A percentile compares a stretch with the other conserved stretches of the same genome.
Conservation (phyloP, 2,329 filamentous ascomycete species). For the Ampelomyces quisqualis region DNA sequence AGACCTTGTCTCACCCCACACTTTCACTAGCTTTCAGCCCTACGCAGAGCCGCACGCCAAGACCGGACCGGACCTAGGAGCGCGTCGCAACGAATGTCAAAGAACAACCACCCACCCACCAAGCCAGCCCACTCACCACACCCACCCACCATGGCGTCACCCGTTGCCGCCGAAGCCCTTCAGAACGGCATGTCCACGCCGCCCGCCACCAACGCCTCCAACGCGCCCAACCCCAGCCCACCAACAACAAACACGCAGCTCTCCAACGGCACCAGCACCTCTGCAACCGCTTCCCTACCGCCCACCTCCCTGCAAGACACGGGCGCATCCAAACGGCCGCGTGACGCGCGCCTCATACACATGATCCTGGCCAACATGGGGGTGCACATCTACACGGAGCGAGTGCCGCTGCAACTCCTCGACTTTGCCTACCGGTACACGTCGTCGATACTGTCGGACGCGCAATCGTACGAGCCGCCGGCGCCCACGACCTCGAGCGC, state of each 20-base stretch:
- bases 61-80: conserved; percentile 3
- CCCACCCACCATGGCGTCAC: conserved; percentile 40
- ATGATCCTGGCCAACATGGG: conserved; percentile 76
- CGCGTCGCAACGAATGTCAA: background rate
- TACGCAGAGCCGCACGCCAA: conserved; percentile 15
- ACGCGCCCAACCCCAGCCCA: conserved; percentile 34
- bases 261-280: conserved; percentile 20
- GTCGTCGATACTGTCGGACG: conserved; percentile 68
- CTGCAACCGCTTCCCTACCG: conserved; percentile 31
- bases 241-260: conserved; percentile 24
- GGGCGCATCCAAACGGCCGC: conserved; percentile 57
- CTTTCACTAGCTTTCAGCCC: conserved; percentile 9
- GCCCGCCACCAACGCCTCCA: conserved; percentile 35
- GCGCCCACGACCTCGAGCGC: conserved; percentile 7
- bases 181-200: conserved; percentile 45
- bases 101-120: conserved; percentile 5
- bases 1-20: conserved; percentile 11
- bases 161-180: conserved; percentile 31
- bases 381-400: conserved; percentile 76
- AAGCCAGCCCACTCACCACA: background rate
- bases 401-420: conserved; percentile 77
- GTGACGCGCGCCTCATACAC: conserved; percentile 77
- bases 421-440: conserved; percentile 86
- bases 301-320: conserved; percentile 37
- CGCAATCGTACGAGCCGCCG: conserved; percentile 38